phyloP scores from a whole-genome alignment of 176 grass and related monocot genomes.

The Pontederia crassipes region DNA sequence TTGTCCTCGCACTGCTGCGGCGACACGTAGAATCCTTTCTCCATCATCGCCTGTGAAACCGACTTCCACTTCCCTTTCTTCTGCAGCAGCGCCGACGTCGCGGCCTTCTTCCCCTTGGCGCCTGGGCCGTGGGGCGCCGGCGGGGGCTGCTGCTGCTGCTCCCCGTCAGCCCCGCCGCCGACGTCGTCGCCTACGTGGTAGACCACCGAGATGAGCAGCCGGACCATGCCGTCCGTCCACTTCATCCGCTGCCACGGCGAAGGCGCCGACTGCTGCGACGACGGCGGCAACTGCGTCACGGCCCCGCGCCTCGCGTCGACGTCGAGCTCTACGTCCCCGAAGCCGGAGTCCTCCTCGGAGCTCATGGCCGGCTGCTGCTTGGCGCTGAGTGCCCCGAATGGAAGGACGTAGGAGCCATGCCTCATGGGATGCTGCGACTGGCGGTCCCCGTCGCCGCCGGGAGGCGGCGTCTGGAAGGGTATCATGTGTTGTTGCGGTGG shows the following conservation, averaged over 20 bases:
- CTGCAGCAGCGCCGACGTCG: conserved; percentile 26
- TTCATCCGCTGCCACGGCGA: conserved; percentile 87
- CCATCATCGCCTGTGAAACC: conserved; percentile 73
- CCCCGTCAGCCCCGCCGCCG: conserved; percentile 15
- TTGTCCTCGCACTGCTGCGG: conserved; percentile 99
- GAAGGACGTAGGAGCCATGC: conserved; percentile 22
- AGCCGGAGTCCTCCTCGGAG: conserved; percentile 31
- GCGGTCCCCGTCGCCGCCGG: not conserved
- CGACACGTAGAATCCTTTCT: conserved; percentile 59
- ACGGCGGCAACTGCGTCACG: conserved; percentile 1
- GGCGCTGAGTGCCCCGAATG: not conserved
- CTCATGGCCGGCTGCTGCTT: conserved; percentile 23
- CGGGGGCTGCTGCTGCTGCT: not conserved
- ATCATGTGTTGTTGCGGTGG: conserved; percentile 1
- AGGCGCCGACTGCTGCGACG: conserved; percentile 14
- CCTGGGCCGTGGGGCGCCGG: not conserved
- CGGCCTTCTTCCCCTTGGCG: conserved; percentile 16
- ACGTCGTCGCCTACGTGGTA: conserved; percentile 66
- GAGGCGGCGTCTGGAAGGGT: not conserved
- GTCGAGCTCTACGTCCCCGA: conserved; percentile 12
- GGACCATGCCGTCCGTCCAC: conserved; percentile 88
- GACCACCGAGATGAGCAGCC: conserved; percentile 68
- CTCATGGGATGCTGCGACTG: not conserved
- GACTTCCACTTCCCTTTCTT: conserved; percentile 99
- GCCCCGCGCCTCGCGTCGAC: not conserved